phyloP scores from a whole-genome alignment of 129 eudicot genomes.

The Flaveria ramosissima region DNA sequence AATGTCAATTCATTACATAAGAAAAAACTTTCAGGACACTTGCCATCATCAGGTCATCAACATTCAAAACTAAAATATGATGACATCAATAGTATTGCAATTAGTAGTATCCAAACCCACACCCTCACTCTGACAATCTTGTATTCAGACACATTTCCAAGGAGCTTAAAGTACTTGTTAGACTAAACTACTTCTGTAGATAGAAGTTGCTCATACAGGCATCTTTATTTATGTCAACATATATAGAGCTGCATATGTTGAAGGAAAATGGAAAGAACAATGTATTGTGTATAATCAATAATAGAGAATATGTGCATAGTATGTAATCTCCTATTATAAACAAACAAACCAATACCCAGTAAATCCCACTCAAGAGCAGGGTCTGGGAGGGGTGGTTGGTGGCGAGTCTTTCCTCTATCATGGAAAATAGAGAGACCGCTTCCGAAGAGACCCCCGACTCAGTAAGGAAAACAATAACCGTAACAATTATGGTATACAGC shows the following conservation, averaged over 20 bases:
- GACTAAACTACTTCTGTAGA: background rate
- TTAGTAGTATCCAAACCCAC: slow-evolving; percentile 8
- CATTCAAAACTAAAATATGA: background rate
- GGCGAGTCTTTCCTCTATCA: too few species aligned
- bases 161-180: background rate
- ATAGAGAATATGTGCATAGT: background rate
- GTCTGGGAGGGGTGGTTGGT: too few species aligned
- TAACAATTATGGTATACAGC: too few species aligned
- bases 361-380: too few species aligned
- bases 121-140: background rate
- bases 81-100: background rate
- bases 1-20: background rate
- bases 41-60: background rate
- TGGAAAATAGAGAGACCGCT: too few species aligned
- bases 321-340: background rate
- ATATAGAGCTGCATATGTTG: background rate
- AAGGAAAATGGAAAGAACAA: background rate
- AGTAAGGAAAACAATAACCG: too few species aligned
- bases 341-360: too few species aligned
- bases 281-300: background rate
- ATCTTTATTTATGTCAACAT: background rate
- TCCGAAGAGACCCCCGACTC: too few species aligned
- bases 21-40: background rate
- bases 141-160: background rate
- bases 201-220: background rate